phyloP scores from a whole-genome alignment of 2,329 filamentous ascomycete genomes.

The Chaetomiaceae sp. region DNA sequence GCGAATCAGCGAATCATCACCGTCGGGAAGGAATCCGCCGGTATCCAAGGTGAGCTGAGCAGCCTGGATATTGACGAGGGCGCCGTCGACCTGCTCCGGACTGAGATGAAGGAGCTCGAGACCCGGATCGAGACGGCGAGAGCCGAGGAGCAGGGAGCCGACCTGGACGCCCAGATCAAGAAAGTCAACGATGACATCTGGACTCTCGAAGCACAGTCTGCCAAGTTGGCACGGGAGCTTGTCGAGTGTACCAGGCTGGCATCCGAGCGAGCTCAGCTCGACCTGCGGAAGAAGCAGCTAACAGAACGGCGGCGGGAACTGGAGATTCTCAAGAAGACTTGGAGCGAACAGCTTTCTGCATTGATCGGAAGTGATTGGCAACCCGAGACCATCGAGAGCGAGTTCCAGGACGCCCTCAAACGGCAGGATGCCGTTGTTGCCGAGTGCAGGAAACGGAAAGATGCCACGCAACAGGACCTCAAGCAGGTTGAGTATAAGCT shows the following conservation, averaged over 20 bases:
- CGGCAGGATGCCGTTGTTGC: constrained; percentile 53
- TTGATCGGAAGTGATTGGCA: constrained; percentile 65
- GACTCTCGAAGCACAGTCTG: constrained; percentile 65
- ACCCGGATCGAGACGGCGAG: constrained; percentile 57
- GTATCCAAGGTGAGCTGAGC: constrained; percentile 63
- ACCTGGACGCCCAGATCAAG: constrained; percentile 67
- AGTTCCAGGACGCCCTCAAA: constrained; percentile 61
- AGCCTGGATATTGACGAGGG: constrained; percentile 83
- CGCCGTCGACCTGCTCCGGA: constrained; percentile 69
- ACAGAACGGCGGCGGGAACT: constrained; percentile 69
- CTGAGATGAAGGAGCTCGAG: constrained; percentile 65
- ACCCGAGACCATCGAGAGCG: constrained; percentile 61
- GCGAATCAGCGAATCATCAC: constrained; percentile 66
- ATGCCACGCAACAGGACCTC: constrained; percentile 65
- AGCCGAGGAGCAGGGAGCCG: constrained; percentile 56
- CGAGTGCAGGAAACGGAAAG: constrained; percentile 65
- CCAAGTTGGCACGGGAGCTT: constrained; percentile 72
- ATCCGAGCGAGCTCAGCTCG: constrained; percentile 76
- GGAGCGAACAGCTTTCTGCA: constrained; percentile 63
- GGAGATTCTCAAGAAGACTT: constrained; percentile 70
- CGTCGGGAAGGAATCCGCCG: constrained; percentile 66
- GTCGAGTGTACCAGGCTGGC: constrained; percentile 77
- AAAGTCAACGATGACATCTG: constrained; percentile 61
- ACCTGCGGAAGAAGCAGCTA: constrained; percentile 76
- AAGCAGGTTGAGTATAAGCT: constrained; percentile 72